phyloP scores from a whole-genome alignment of 1,139 yeast genomes.

The Candida buenavistaensis region DNA sequence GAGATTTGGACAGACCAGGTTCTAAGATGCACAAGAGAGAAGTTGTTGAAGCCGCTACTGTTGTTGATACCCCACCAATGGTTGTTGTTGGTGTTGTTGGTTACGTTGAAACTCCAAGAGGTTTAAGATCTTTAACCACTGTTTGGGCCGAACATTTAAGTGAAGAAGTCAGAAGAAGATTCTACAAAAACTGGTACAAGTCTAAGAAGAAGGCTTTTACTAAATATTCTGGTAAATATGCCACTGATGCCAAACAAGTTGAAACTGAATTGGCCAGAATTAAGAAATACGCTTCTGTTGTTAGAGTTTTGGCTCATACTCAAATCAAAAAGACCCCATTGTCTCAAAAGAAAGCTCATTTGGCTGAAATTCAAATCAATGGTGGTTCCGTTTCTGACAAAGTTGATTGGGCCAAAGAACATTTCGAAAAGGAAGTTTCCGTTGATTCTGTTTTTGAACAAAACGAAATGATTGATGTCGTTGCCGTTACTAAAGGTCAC shows the following conservation, averaged over 20 bases:
- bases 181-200: slow-evolving; percentile 99
- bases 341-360: slow-evolving; percentile 98
- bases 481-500: slow-evolving; percentile 99
- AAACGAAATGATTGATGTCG: slow-evolving; percentile 97
- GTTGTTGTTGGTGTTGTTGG: slow-evolving; percentile 99
- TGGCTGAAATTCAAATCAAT: slow-evolving; percentile 99
- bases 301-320: slow-evolving; percentile 99
- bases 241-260: slow-evolving; percentile 83
- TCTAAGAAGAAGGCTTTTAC: slow-evolving; percentile 99
- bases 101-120: slow-evolving; percentile 99
- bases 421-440: slow-evolving; percentile 97
- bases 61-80: slow-evolving; percentile 98
- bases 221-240: slow-evolving; percentile 99
- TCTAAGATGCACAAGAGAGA: slow-evolving; percentile 99
- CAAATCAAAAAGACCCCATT: slow-evolving; percentile 99
- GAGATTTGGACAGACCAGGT: slow-evolving; percentile 99
- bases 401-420: slow-evolving; percentile 98
- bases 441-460: slow-evolving; percentile 97
- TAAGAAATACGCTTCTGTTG: slow-evolving; percentile 96
- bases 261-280: slow-evolving; percentile 98
- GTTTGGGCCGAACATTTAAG: slow-evolving; percentile 99
- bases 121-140: slow-evolving; percentile 98
- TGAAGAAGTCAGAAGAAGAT: slow-evolving; percentile 99
- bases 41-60: slow-evolving; percentile 98
- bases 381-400: slow-evolving; percentile 98